phyloP scores from a whole-genome alignment of 306 rosid genomes.

The Malus orientalis region DNA sequence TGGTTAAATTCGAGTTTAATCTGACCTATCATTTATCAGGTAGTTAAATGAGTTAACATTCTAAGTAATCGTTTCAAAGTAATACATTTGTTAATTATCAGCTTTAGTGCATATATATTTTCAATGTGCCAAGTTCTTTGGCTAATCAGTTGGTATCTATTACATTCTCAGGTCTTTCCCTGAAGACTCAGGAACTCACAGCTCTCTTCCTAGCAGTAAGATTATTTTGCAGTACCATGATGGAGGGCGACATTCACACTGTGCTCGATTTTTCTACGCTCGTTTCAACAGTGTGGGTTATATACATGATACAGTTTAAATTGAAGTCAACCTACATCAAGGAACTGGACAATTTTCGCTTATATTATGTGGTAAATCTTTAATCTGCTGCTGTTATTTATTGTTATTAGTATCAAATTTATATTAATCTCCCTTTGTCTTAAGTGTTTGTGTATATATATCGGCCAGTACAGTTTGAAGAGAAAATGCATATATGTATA shows the following conservation, averaged over 20 bases:
- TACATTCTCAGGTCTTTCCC: conserved; percentile 49
- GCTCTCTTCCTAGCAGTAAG: conserved; percentile 43
- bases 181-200: conserved; percentile 74
- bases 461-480: not conserved
- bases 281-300: conserved; percentile 41
- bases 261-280: conserved; percentile 41
- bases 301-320: conserved; percentile 60
- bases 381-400: not conserved
- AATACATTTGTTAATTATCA: too few relatives aligned
- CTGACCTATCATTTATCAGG: too few relatives aligned
- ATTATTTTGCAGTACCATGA: conserved; percentile 30
- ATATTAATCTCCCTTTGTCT: not conserved
- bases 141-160: not conserved
- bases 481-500: not conserved
- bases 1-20: too few relatives aligned
- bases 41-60: too few relatives aligned
- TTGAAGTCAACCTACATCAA: conserved; percentile 56
- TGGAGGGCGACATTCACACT: conserved; percentile 39
- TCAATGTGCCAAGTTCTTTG: not conserved
- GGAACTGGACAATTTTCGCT: conserved; percentile 50
- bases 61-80: too few relatives aligned
- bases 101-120: too few relatives aligned
- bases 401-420: not conserved
- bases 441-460: not conserved
- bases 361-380: conserved; percentile 48